Evolutionary conservation across 257 asterid genomes (phyloP).

Genomic region (Craterostigma plantagineum): DNA sequence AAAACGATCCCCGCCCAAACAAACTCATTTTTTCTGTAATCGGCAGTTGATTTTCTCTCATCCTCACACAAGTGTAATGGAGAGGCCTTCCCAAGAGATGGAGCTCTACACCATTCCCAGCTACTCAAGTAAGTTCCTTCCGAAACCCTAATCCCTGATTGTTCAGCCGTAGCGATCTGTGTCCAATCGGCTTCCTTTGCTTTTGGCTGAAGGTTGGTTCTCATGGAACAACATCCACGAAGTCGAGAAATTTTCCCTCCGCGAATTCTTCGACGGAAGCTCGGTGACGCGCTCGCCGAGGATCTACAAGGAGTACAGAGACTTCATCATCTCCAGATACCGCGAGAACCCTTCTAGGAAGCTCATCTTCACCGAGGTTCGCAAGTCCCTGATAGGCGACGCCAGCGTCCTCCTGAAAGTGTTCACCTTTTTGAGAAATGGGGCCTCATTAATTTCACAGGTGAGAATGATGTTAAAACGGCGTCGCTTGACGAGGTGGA

Average conservation of each 20-base stretch:
- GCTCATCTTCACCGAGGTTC: constrained; percentile 53
- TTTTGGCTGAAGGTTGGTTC: constrained; percentile 53
- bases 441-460: constrained; percentile 76
- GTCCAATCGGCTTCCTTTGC: no score
- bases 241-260: constrained; percentile 52
- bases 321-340: constrained; percentile 63
- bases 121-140: constrained; percentile 44
- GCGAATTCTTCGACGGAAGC: constrained; percentile 66
- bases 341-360: constrained; percentile 54
- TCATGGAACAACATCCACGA: constrained; percentile 72
- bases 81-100: constrained; percentile 26
- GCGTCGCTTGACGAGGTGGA: constrained; percentile 24
- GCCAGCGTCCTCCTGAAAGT: constrained; percentile 59
- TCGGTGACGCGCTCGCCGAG: constrained; percentile 64
- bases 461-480: constrained; percentile 7
- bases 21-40: no score
- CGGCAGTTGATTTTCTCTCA: neutral
- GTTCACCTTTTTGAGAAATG: constrained; percentile 72
- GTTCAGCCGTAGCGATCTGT: neutral
- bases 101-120: constrained; percentile 90
- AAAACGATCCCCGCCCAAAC: no score
- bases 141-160: no score
- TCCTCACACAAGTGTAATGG: constrained; percentile 19
- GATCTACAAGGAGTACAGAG: constrained; percentile 75
- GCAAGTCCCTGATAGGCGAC: constrained; percentile 85